Conservation (phyloP, 2,329 filamentous ascomycete genomes). For the Biscogniauxia marginata region DNA sequence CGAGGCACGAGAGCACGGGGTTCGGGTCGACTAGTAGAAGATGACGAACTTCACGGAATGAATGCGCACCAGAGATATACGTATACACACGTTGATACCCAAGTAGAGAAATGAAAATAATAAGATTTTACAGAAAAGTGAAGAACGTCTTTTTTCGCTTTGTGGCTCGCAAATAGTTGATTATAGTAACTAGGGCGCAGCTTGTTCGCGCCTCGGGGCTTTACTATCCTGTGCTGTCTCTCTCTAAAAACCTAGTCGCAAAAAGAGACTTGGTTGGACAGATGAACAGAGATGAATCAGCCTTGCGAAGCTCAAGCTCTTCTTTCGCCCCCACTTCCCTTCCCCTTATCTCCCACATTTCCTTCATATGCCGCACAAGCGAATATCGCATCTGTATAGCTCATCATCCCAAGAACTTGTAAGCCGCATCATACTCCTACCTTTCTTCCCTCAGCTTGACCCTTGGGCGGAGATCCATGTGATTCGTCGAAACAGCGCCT, state of each 20-base stretch:
- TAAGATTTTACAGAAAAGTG: not conserved
- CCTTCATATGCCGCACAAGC: not conserved
- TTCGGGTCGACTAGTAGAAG: constrained; percentile 68
- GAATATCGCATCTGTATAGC: not conserved
- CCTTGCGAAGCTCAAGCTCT: not conserved
- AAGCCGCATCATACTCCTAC: too few species aligned
- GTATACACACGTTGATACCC: not conserved
- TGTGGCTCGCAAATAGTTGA: not conserved
- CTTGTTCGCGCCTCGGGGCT: not conserved
- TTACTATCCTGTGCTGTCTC: not conserved
- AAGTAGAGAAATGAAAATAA: not conserved
- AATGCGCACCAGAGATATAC: too few species aligned
- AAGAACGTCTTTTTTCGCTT: not conserved
- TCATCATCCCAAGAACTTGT: too few species aligned
- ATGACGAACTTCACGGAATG: constrained; percentile 29
- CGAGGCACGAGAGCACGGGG: constrained; percentile 66
- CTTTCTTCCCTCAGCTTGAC: not conserved
- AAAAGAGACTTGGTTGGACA: not conserved
- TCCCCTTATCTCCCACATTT: not conserved
- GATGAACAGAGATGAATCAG: not conserved
- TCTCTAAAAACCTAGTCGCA: not conserved
- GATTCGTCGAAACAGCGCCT: not conserved
- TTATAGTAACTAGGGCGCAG: too few species aligned
- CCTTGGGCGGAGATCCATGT: not conserved
- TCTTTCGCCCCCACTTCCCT: not conserved